These are phyloP conservation scores for Starmerella potacharoeniae DNA, from an alignment of 805 yeast species.

Conservation along the genomic window DNA sequence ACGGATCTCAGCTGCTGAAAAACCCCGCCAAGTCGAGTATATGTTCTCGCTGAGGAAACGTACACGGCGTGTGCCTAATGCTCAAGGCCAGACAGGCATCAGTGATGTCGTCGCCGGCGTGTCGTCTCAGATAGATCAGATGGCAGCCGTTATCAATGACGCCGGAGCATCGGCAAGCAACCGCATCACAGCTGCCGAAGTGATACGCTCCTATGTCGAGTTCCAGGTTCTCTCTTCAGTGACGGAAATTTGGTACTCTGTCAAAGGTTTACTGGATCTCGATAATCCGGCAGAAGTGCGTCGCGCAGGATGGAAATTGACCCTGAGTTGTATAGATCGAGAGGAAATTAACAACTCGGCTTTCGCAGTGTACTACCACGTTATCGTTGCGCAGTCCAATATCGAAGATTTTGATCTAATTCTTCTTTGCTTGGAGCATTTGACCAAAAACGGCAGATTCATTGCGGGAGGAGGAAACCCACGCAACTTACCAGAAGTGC, in stretches of 20 bases:
- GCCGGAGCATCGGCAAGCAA: constrained; percentile 23
- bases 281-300: constrained; percentile 31
- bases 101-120: constrained; percentile 28
- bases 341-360: constrained; percentile 42
- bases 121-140: constrained; percentile 25
- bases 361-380: constrained; percentile 47
- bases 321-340: constrained; percentile 44
- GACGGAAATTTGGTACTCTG: constrained; percentile 67
- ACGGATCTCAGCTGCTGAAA: background rate
- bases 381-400: constrained; percentile 39
- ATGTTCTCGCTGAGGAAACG: constrained; percentile 12
- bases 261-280: constrained; percentile 40
- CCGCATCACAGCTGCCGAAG: constrained; percentile 38
- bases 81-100: constrained; percentile 4
- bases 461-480: constrained; percentile 24
- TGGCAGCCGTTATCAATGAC: constrained; percentile 23
- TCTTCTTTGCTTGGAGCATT: constrained; percentile 35
- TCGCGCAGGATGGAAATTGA: constrained; percentile 41
- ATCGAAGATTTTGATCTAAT: constrained; percentile 45
- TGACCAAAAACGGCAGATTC: constrained; percentile 42
- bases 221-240: constrained; percentile 46
- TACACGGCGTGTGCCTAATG: background rate
- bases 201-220: constrained; percentile 40
- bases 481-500: constrained; percentile 32
- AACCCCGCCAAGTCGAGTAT: background rate